Evolutionary conservation across 1,284 basidiomycete genomes (phyloP).

Genomic region (Calocybe gambosa): DNA sequence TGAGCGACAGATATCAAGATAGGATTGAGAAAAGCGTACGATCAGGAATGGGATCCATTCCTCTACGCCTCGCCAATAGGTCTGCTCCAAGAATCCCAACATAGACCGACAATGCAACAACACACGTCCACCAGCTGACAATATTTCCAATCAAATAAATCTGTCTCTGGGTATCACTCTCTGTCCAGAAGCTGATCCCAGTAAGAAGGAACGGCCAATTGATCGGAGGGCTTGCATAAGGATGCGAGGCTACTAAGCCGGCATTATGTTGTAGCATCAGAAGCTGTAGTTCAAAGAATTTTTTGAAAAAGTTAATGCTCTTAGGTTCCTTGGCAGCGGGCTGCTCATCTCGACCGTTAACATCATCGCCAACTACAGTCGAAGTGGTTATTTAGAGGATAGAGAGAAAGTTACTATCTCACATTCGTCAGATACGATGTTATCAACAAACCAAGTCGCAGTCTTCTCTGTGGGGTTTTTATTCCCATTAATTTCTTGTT

Average conservation of each 20-base stretch:
- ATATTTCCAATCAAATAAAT: constrained; percentile 97
- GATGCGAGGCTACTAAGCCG: constrained; percentile 90
- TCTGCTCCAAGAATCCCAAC: constrained; percentile 89
- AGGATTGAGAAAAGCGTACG: constrained; percentile 33
- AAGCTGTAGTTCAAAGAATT: constrained; percentile 90
- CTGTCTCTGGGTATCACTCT: constrained; percentile 79
- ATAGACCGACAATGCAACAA: constrained; percentile 81
- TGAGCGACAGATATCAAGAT: constrained; percentile 1
- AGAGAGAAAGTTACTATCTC: constrained; percentile 22
- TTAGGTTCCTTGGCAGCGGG: constrained; percentile 60
- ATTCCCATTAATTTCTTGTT: constrained; percentile 98
- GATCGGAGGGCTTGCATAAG: constrained; percentile 90
- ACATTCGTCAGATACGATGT: constrained; percentile 74
- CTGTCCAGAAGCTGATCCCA: constrained; percentile 98
- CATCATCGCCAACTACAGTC: constrained; percentile 47
- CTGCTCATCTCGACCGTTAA: constrained; percentile 46
- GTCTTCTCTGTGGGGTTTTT: constrained; percentile 85
- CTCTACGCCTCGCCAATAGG: constrained; percentile 80
- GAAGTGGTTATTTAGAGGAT: constrained; percentile 5
- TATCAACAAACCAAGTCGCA: constrained; percentile 85
- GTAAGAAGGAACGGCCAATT: constrained; percentile 97
- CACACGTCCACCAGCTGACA: constrained; percentile 92
- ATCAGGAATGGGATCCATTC: constrained; percentile 80
- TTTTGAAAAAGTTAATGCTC: constrained; percentile 87
- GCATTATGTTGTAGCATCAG: constrained; percentile 98